Base-by-base conservation (phyloP, 371 early-diverging fungal species). In the Umbelopsis sp. region DNA sequence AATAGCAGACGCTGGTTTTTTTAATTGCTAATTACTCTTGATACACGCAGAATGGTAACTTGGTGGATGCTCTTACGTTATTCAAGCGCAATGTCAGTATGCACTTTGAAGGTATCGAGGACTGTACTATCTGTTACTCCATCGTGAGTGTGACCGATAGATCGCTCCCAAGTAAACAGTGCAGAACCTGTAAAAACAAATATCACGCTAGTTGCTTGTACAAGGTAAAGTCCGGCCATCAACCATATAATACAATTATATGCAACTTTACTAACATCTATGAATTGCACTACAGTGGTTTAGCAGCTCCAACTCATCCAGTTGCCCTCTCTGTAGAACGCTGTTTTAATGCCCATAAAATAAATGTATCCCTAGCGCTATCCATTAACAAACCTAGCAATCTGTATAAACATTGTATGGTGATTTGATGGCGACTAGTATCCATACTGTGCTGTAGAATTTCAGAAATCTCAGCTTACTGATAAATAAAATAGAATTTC, bases 51-150 rank as follows among this genome's bases (percentile, higher is more conserved):
- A 94, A 96, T 72, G 92, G 93, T 14, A 87, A 88, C 18, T 79
- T 96, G 57, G 83, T 91, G 48, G 94, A 94, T 72, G 95, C 94
- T 0, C 76, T 97, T 48, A 81, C 84, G 3, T 76, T 94, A 71
- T 92, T 94, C 70, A 84, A 92, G 62, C 89, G 90, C 65, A 97
- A 97, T 71, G 87, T 94, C 25, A 83, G 85, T n/a, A 76, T 94
- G 63, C 97, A 96, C 74, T 96, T 97, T 75, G 91, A 91, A 38
- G 98, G 97, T 8, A 91, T 96, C 20, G 97, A 94, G 71, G 97
- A 97, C 73, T 97, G 98, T 76, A 90, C 96, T 1, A 97, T 97
- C 70, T 98, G 99, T 78, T 98, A 97, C 75, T 95, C 95, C 14
- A 91, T 97, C 51, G 92, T 98, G 53, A 92, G 96, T 63, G 86